phyloP scores from a whole-genome alignment of 345 rosid genomes.

The Turritis glabra region DNA sequence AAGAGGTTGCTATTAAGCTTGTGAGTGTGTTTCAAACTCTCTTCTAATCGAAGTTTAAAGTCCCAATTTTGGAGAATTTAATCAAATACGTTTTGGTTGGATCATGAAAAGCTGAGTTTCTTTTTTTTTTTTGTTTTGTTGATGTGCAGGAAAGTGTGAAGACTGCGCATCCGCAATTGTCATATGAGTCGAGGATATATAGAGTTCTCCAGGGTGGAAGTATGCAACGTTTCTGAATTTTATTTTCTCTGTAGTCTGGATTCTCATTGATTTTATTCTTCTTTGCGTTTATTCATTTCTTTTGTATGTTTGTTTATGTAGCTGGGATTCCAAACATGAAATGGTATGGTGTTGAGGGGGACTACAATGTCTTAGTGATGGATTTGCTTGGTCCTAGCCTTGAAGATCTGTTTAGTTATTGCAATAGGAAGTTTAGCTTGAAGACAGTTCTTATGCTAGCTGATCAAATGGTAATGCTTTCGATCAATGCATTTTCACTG shows the following conservation, averaged over 20 bases:
- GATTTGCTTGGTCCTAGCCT: slow-evolving; percentile 98
- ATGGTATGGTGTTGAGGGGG: slow-evolving; percentile 93
- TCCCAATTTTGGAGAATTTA: not conserved
- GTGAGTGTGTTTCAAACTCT: slow-evolving; percentile 49
- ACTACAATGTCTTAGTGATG: slow-evolving; percentile 92
- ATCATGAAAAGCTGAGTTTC: not conserved
- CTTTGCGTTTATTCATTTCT: not conserved
- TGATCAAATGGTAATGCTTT: slow-evolving; percentile 80
- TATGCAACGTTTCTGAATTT: slow-evolving; percentile 39
- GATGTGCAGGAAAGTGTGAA: slow-evolving; percentile 77
- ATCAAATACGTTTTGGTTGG: not conserved
- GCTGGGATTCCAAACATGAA: slow-evolving; percentile 94
- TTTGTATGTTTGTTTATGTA: slow-evolving; percentile 36
- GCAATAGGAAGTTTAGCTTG: slow-evolving; percentile 77
- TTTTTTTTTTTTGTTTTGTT: not conserved
- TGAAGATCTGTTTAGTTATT: slow-evolving; percentile 90
- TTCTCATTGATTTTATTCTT: not conserved
- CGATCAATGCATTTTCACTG: not conserved
- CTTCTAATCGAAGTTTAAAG: not conserved
- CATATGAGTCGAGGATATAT: slow-evolving; percentile 78
- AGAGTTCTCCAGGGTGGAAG: slow-evolving; percentile 94
- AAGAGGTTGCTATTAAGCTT: slow-evolving; percentile 96
- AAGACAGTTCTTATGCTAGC: slow-evolving; percentile 98
- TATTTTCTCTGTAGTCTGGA: too few relatives aligned
- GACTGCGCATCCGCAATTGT: slow-evolving; percentile 87